phyloP scores from a whole-genome alignment of 73 alveolate genomes.

The Paramecium primaurelia region DNA sequence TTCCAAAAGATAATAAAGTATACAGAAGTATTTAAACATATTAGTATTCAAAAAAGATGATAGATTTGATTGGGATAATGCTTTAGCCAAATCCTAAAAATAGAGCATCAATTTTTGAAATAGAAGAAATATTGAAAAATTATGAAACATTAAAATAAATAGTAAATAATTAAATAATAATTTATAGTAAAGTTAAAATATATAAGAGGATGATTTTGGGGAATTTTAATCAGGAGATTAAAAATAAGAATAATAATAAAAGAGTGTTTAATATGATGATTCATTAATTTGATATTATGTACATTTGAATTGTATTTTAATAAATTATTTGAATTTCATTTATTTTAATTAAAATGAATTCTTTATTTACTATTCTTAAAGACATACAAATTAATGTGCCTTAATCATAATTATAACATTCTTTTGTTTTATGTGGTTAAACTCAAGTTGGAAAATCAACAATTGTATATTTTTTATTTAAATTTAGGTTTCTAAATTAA shows the following conservation, averaged over 20 bases:
- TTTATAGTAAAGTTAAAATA: background rate
- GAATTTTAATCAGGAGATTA: background rate
- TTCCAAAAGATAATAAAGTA: conserved; percentile 74
- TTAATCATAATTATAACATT: background rate
- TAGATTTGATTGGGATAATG: background rate
- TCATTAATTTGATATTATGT: background rate
- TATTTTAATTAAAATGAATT: background rate
- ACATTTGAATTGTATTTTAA: background rate
- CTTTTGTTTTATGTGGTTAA: background rate
- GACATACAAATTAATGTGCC: background rate
- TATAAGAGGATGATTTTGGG: background rate
- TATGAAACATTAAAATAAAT: background rate
- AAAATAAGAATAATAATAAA: background rate
- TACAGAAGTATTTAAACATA: no score
- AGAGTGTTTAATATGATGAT: background rate
- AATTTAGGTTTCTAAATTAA: background rate
- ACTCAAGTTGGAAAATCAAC: conserved; percentile 3
- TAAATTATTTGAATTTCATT: background rate
- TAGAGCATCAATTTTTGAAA: background rate
- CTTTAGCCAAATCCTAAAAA: background rate
- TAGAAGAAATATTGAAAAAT: background rate
- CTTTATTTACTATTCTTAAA: background rate
- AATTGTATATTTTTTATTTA: background rate
- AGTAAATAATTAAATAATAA: background rate
- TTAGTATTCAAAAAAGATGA: conserved; percentile 27